A percentile compares a stretch with the other conserved stretches of the same genome.
Evolutionary conservation across 202 grass and related monocot genomes (phyloP).

Genomic region (Dendrocalamus latiflorus): DNA sequence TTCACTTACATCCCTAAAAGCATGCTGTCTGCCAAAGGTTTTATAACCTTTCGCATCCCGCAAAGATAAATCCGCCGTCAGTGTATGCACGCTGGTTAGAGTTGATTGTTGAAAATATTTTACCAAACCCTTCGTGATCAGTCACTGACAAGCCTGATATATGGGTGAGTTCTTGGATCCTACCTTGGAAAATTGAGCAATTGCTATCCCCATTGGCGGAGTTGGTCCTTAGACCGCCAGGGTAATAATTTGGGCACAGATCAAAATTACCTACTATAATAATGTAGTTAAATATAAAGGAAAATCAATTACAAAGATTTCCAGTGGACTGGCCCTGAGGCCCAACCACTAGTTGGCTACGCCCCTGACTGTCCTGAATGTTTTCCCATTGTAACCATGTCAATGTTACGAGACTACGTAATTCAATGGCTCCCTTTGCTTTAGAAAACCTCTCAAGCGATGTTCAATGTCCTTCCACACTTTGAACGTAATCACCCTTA

Average conservation of each 20-base stretch:
- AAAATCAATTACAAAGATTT: too few relatives aligned
- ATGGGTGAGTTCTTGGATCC: background rate
- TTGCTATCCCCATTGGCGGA: background rate
- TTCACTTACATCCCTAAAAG: background rate
- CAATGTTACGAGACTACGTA: too few relatives aligned
- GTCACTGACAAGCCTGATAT: background rate
- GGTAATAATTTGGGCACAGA: too few relatives aligned
- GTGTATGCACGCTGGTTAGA: too few relatives aligned
- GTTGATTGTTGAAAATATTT: too few relatives aligned
- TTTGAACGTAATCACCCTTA: background rate
- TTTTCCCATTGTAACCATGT: too few relatives aligned
- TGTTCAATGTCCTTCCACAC: background rate
- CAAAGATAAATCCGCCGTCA: too few relatives aligned
- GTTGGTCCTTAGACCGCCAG: accelerated
- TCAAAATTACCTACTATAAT: too few relatives aligned
- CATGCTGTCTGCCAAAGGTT: background rate
- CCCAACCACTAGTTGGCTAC: too few relatives aligned
- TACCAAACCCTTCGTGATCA: background rate
- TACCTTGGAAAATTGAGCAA: background rate
- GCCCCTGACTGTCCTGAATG: too few relatives aligned
- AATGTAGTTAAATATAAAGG: too few relatives aligned
- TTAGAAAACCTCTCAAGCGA: background rate
- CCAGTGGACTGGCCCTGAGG: too few relatives aligned
- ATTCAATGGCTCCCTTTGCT: background rate
- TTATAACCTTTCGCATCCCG: background rate